Evolutionary conservation across 2,329 filamentous ascomycete genomes (phyloP).

Genomic region (Gremmenia infestans): DNA sequence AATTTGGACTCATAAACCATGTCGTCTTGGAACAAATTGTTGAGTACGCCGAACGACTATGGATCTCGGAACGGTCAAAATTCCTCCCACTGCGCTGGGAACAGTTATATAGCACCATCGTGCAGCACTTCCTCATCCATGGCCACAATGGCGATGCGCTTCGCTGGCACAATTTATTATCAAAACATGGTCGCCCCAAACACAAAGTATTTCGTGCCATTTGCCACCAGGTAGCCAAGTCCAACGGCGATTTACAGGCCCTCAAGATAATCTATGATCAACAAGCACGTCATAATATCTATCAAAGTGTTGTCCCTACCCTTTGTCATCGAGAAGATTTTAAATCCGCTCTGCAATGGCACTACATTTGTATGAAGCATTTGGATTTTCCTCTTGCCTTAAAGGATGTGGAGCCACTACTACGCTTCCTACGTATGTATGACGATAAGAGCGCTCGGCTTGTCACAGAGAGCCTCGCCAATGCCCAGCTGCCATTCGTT

Average conservation of each 20-base stretch:
- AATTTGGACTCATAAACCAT: conserved; percentile 31
- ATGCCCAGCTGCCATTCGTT: conserved; percentile 23
- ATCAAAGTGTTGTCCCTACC: conserved; percentile 37
- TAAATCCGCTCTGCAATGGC: conserved; percentile 40
- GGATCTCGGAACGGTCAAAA: conserved; percentile 24
- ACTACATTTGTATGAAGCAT: conserved; percentile 37
- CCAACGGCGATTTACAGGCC: conserved; percentile 27
- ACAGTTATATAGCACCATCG: conserved; percentile 23
- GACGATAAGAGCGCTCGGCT: conserved; percentile 22
- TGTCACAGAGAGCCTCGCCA: conserved; percentile 24
- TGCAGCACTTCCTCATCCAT: conserved; percentile 35
- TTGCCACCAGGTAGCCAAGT: conserved; percentile 26
- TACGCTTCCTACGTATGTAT: conserved; percentile 35
- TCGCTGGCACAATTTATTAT: conserved; percentile 28
- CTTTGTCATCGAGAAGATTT: conserved; percentile 35
- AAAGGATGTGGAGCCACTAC: conserved; percentile 36
- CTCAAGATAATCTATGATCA: conserved; percentile 39
- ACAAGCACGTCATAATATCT: conserved; percentile 36
- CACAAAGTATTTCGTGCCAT: conserved; percentile 34
- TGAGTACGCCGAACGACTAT: conserved; percentile 38
- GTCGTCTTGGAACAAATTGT: conserved; percentile 34
- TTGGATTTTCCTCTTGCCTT: conserved; percentile 38
- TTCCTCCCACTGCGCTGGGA: too few species aligned
- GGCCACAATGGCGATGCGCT: conserved; percentile 16
- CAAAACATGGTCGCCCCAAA: conserved; percentile 25